Evolutionary conservation across 192 early-diverging fungal species (phyloP).

Genomic region (Nowakowskiella sp.): DNA sequence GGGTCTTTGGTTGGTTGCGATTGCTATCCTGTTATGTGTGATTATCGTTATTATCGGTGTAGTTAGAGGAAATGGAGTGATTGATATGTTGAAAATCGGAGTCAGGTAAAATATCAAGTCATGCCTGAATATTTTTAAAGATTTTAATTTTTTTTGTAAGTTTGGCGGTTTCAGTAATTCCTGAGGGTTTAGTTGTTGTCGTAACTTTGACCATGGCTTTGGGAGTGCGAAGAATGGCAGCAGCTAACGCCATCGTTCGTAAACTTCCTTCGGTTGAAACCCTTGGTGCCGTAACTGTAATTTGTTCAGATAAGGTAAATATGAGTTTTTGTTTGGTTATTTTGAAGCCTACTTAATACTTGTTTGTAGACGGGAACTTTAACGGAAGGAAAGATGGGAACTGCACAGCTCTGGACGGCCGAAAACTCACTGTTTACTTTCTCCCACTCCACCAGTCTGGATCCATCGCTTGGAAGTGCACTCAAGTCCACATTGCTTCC

Average conservation of each 20-base stretch:
- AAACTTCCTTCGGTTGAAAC: conserved; percentile 92
- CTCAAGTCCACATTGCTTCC: not conserved
- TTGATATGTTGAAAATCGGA: conserved; percentile 74
- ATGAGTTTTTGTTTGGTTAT: not conserved
- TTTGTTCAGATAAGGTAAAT: conserved; percentile 89
- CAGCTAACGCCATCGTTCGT: conserved; percentile 78
- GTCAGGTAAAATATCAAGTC: conserved; percentile 44
- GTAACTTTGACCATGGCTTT: conserved; percentile 93
- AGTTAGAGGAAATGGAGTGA: conserved; percentile 29
- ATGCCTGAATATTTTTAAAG: not conserved
- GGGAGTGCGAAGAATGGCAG: conserved; percentile 91
- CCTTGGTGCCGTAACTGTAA: conserved; percentile 87
- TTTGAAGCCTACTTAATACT: conserved; percentile 9
- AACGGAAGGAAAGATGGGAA: conserved; percentile 98
- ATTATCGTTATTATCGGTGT: conserved; percentile 77
- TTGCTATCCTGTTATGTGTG: conserved; percentile 74
- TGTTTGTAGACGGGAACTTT: conserved; percentile 64
- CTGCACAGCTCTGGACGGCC: conserved; percentile 74
- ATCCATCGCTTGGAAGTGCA: conserved; percentile 29
- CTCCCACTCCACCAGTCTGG: conserved; percentile 44
- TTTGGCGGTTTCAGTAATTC: conserved; percentile 93
- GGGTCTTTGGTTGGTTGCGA: conserved; percentile 74
- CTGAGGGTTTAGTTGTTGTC: conserved; percentile 97
- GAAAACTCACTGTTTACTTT: conserved; percentile 63
- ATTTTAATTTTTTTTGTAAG: conserved; percentile 25